phyloP scores from a whole-genome alignment of 2,329 filamentous ascomycete genomes.

The Cercospora zeae-maydis region DNA sequence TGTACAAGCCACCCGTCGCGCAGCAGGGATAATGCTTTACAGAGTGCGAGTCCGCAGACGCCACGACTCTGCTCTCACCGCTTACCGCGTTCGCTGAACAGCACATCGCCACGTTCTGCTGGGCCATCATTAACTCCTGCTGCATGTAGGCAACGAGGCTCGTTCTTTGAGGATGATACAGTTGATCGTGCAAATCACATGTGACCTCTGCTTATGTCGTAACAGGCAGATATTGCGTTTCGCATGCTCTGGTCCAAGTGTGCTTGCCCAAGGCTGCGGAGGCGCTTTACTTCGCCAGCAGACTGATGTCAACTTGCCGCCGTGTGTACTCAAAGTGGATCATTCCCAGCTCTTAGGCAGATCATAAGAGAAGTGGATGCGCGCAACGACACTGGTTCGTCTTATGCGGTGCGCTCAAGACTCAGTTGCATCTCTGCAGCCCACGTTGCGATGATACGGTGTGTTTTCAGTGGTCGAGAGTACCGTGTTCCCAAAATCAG shows the following conservation, averaged over 20 bases:
- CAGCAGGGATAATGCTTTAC: neutral
- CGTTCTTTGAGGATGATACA: neutral
- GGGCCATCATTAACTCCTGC: neutral
- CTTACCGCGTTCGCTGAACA: neutral
- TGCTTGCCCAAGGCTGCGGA: too few species aligned
- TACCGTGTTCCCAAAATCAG: neutral
- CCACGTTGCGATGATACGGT: neutral
- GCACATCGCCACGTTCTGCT: neutral
- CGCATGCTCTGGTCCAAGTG: too few species aligned
- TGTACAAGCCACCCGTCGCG: neutral
- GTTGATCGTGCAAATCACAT: neutral
- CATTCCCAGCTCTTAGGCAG: too few species aligned
- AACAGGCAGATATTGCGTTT: neutral
- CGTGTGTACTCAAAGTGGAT: too few species aligned
- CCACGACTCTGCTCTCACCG: neutral
- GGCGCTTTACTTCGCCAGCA: too few species aligned
- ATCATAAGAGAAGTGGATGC: too few species aligned
- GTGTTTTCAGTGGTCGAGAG: neutral
- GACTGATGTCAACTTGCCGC: too few species aligned
- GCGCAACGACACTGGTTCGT: too few species aligned
- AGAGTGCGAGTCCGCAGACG: neutral
- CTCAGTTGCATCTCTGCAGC: too few species aligned
- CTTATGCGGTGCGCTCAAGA: too few species aligned
- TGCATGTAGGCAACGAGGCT: neutral
- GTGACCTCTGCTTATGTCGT: neutral